A percentile compares a stretch with the other conserved stretches of the same genome.
Conservation (phyloP, 2,329 filamentous ascomycete genomes). For the Hypomyces rosellus region DNA sequence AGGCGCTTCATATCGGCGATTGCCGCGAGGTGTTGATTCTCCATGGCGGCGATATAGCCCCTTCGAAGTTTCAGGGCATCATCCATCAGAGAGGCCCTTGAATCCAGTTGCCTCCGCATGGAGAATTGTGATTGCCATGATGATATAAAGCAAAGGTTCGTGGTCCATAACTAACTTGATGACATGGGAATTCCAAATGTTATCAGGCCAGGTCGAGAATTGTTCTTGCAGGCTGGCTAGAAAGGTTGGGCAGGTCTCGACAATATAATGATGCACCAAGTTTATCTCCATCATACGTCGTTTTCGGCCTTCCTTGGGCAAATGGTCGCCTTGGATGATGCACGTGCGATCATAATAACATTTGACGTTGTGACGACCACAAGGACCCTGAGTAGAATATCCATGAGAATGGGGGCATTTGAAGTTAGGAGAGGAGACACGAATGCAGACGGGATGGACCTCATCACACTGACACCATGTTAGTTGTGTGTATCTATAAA, state of each 20-base stretch:
- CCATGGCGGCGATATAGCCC: constrained; percentile 17
- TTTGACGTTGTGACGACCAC: constrained; percentile 15
- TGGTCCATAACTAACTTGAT: constrained; percentile 17
- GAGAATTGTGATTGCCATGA: constrained; percentile 17
- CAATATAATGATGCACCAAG: constrained; percentile 17
- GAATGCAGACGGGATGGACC: constrained; percentile 17
- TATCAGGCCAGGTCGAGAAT: constrained; percentile 13
- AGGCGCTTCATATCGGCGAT: constrained; percentile 11
- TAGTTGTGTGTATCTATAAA: neutral
- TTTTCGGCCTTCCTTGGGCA: constrained; percentile 12
- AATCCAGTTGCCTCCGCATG: constrained; percentile 12
- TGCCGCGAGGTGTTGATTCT: constrained; percentile 14
- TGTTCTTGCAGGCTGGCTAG: constrained; percentile 12
- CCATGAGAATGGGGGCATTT: neutral
- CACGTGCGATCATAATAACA: constrained; percentile 16
- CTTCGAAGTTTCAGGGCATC: constrained; percentile 11
- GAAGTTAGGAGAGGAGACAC: neutral
- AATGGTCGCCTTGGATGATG: neutral
- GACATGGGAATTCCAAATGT: constrained; percentile 17
- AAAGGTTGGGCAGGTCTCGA: constrained; percentile 14
- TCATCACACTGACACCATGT: constrained; percentile 16
- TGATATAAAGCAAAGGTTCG: constrained; percentile 18
- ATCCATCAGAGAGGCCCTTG: neutral
- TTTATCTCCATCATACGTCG: constrained; percentile 19
- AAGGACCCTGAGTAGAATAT: constrained; percentile 13